These are phyloP conservation scores for Gryganskiella cystojenkinii DNA, from an alignment of 192 early-diverging fungal genomes.

Conservation along the genomic window DNA sequence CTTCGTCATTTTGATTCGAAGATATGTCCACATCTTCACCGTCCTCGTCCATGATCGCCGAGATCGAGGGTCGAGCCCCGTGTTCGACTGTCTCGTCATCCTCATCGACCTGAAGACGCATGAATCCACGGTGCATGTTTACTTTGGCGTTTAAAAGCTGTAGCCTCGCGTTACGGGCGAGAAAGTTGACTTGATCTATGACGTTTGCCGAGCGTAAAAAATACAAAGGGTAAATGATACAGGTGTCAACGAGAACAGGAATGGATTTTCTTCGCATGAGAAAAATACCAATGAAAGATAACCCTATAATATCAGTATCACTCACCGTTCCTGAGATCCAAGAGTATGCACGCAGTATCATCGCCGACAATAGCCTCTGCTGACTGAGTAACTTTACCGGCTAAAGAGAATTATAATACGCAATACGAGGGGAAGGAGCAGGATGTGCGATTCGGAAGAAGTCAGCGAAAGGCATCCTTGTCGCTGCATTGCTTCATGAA, in stretches of 20 bases:
- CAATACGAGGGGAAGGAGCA: no score
- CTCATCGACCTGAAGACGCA: constrained; percentile 46
- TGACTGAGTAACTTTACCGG: no score
- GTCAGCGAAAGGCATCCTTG: no score
- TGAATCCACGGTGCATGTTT: constrained; percentile 51
- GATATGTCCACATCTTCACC: constrained; percentile 4
- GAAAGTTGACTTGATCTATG: constrained; percentile 38
- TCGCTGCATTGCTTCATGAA: not conserved
- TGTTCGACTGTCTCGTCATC: constrained; percentile 34
- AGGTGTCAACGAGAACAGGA: no score
- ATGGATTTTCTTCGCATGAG: no score
- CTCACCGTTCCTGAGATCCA: no score
- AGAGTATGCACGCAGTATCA: no score
- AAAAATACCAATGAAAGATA: no score
- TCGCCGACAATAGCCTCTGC: no score
- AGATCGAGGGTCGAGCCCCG: constrained; percentile 19
- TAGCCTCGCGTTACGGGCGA: constrained; percentile 37
- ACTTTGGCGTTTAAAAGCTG: constrained; percentile 27
- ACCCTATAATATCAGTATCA: no score
- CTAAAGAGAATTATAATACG: no score
- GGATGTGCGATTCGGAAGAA: not conserved
- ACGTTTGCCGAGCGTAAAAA: not conserved
- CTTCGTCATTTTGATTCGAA: constrained; percentile 9
- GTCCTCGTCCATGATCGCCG: constrained; percentile 24
- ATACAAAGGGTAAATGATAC: not conserved